A percentile compares a stretch with the other conserved stretches of the same genome.
Conservation (phyloP, 192 early-diverging fungal species). For the Spinellus fusiger region DNA sequence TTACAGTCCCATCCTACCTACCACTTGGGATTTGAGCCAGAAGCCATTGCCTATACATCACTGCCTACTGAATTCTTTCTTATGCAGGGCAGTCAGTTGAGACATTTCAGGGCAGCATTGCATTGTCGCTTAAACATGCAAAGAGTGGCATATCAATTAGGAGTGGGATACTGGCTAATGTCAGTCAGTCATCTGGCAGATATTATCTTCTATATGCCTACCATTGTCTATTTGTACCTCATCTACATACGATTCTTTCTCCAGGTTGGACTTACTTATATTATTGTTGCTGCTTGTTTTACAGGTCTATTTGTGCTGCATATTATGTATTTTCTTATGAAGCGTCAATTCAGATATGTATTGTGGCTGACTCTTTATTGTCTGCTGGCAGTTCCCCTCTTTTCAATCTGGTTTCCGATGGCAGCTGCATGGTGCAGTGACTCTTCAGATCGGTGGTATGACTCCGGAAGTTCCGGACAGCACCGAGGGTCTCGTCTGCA, state of each 20-base stretch:
- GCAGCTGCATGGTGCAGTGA: slow-evolving; percentile 18
- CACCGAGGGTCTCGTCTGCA: slow-evolving; percentile 14
- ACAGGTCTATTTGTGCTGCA: slow-evolving; percentile 17
- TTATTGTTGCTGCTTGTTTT: slow-evolving; percentile 19
- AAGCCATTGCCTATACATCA: slow-evolving; percentile 20
- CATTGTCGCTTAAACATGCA: slow-evolving; percentile 23
- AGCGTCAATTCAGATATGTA: slow-evolving; percentile 24
- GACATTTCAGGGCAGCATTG: slow-evolving; percentile 15
- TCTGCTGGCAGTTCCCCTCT: slow-evolving; percentile 20
- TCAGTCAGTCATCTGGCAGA: slow-evolving; percentile 13
- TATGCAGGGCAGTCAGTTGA: slow-evolving; percentile 18
- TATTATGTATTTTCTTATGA: slow-evolving; percentile 23
- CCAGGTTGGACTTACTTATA: slow-evolving; percentile 4
- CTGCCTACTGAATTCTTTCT: slow-evolving; percentile 19
- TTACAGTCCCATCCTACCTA: slow-evolving; percentile 21
- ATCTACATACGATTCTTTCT: slow-evolving; percentile 16
- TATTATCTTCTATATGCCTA: slow-evolving; percentile 17
- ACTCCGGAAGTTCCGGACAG: slow-evolving; percentile 4
- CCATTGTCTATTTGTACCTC: slow-evolving; percentile 21
- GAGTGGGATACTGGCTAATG: slow-evolving; percentile 21
- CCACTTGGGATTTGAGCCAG: slow-evolving; percentile 29
- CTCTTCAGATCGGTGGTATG: slow-evolving; percentile 25
- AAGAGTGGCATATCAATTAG: slow-evolving; percentile 10
- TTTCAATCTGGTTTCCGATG: slow-evolving; percentile 23
- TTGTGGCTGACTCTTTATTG: slow-evolving; percentile 27